Evolutionary conservation across 768 basidiomycete species (phyloP).

Genomic region (Pisolithus marmoratus): DNA sequence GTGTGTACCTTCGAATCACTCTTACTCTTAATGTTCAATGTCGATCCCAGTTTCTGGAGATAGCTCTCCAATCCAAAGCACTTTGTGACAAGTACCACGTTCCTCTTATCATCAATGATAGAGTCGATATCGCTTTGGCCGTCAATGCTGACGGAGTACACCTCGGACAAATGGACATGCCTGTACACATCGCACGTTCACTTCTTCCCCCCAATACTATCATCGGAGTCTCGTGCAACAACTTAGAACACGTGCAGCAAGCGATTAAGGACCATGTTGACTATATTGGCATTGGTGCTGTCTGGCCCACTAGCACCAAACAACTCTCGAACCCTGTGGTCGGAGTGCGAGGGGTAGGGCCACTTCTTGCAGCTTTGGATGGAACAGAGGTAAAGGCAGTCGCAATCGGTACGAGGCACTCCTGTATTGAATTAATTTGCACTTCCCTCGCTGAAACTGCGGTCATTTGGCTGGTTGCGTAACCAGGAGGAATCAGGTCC

Average conservation of each 20-base stretch:
- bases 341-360: constrained; percentile 69
- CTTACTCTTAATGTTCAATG: not conserved
- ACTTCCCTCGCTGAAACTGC: not conserved
- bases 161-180: constrained; percentile 85
- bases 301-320: constrained; percentile 81
- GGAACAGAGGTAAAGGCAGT: constrained; percentile 66
- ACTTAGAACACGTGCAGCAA: constrained; percentile 51
- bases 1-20: constrained; percentile 35
- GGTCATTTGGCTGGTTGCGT: not conserved
- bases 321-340: constrained; percentile 55
- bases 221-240: constrained; percentile 79
- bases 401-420: constrained; percentile 63
- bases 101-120: constrained; percentile 83
- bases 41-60: constrained; percentile 59
- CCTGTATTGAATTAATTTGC: not conserved
- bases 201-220: constrained; percentile 66
- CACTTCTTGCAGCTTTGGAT: constrained; percentile 58
- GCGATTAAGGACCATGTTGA: constrained; percentile 67
- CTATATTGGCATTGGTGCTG: constrained; percentile 85
- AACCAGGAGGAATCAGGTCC: constrained; percentile 81
- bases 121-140: constrained; percentile 82
- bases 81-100: constrained; percentile 74
- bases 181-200: constrained; percentile 54
- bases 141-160: constrained; percentile 77
- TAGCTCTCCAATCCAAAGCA: constrained; percentile 63